phyloP scores from a whole-genome alignment of 2,329 filamentous ascomycete genomes.

The Aspergillus brasiliensis region DNA sequence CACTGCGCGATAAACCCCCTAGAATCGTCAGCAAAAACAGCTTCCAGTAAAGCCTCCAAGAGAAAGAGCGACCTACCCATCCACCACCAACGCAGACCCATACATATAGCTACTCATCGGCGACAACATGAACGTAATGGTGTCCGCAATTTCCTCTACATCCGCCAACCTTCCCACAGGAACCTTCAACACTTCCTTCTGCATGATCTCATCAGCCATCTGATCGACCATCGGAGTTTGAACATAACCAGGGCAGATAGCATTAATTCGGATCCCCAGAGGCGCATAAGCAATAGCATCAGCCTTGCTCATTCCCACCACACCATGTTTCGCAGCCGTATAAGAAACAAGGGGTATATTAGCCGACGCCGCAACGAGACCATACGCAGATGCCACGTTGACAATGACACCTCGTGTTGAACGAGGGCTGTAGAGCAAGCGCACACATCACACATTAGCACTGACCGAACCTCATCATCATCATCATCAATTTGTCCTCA shows the following conservation, averaged over 20 bases:
- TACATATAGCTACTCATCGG: slow-evolving; percentile 57
- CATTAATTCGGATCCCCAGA: slow-evolving; percentile 60
- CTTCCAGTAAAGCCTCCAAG: not conserved
- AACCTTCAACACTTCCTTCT: slow-evolving; percentile 45
- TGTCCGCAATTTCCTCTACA: slow-evolving; percentile 58
- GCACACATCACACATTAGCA: not conserved
- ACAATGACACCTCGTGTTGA: slow-evolving; percentile 10
- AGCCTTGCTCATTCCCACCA: slow-evolving; percentile 46
- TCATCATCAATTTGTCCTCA: too few relatives aligned
- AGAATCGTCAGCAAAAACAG: not conserved
- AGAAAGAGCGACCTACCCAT: slow-evolving; percentile 5
- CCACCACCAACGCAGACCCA: slow-evolving; percentile 31
- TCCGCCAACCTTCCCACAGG: slow-evolving; percentile 49
- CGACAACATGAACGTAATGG: slow-evolving; percentile 54
- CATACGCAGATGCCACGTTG: slow-evolving; percentile 11
- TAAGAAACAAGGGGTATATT: slow-evolving; percentile 16
- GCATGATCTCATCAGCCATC: not conserved
- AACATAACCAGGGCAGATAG: slow-evolving; percentile 58
- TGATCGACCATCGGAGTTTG: slow-evolving; percentile 11
- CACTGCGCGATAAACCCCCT: not conserved
- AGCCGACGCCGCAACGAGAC: not conserved
- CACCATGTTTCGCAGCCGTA: slow-evolving; percentile 37
- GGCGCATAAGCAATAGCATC: slow-evolving; percentile 57
- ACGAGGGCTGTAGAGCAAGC: not conserved
- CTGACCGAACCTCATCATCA: not conserved